These are phyloP conservation scores for Cardamine occulta DNA, from an alignment of 345 rosid species.

Conservation along the genomic window DNA sequence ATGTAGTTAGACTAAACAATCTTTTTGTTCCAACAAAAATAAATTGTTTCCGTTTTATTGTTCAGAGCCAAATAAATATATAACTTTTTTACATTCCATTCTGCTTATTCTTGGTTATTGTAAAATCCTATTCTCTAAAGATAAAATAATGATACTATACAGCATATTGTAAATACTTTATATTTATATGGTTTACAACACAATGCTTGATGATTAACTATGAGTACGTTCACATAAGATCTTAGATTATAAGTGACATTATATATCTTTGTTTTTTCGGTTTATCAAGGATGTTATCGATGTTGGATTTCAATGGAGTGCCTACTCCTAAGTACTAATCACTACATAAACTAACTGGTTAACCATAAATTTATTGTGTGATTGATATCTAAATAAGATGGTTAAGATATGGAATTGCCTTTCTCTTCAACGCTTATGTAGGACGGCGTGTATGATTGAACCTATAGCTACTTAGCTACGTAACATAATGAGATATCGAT, in stretches of 20 bases:
- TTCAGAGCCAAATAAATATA: not conserved
- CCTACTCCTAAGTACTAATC: not conserved
- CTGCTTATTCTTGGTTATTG: not conserved
- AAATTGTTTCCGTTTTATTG: not conserved
- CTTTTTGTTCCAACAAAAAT: not conserved
- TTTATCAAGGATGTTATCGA: not conserved
- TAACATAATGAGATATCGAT: constrained; percentile 31
- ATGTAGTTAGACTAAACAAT: not conserved
- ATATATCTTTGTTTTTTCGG: not conserved
- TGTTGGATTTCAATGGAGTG: not conserved
- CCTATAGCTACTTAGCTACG: constrained; percentile 17
- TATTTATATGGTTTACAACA: not conserved
- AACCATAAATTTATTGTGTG: not conserved
- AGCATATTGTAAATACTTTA: not conserved
- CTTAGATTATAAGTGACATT: not conserved
- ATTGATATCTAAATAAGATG: not conserved
- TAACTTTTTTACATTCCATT: not conserved
- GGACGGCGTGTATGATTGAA: constrained; percentile 4
- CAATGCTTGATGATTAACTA: not conserved
- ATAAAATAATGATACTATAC: not conserved
- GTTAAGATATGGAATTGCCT: not conserved
- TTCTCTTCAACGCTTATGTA: not conserved
- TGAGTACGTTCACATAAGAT: not conserved
- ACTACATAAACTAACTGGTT: not conserved
- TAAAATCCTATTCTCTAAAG: not conserved